Conservation (phyloP, 805 yeast genomes). For the Saccharomycopsis schoenii region DNA sequence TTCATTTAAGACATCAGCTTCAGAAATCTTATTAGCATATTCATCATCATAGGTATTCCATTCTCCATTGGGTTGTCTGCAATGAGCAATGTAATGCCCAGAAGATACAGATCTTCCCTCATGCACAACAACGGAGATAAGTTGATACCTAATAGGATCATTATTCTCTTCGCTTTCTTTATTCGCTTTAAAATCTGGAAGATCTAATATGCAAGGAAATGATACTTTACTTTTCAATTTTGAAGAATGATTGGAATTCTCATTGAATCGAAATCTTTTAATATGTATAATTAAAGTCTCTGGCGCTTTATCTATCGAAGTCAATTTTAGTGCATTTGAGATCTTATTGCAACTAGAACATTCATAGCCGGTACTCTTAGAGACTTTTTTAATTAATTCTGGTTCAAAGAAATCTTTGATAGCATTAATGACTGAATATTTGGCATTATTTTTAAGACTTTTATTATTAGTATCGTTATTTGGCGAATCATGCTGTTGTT, state of each 20-base stretch:
- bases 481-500: background rate
- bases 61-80: conserved; percentile 82
- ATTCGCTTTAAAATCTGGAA: conserved; percentile 40
- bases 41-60: conserved; percentile 97
- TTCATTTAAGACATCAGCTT: conserved; percentile 66
- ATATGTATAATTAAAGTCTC: conserved; percentile 81
- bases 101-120: conserved; percentile 88
- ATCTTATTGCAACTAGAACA: conserved; percentile 79
- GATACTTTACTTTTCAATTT: conserved; percentile 82
- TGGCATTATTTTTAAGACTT: conserved; percentile 20
- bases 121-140: conserved; percentile 81
- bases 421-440: conserved; percentile 65
- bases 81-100: conserved; percentile 89
- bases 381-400: conserved; percentile 59
- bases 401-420: conserved; percentile 74
- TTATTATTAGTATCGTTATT: background rate
- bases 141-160: conserved; percentile 51
- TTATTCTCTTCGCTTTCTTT: conserved; percentile 2
- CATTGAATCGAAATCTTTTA: conserved; percentile 85
- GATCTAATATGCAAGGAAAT: conserved; percentile 69
- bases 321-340: conserved; percentile 69
- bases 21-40: conserved; percentile 62
- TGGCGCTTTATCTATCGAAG: conserved; percentile 71
- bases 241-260: conserved; percentile 52
- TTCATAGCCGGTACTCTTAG: conserved; percentile 60